These are phyloP conservation scores for Colletotrichum simmondsii DNA, from an alignment of 2,329 filamentous ascomycete species.

Conservation along the genomic window DNA sequence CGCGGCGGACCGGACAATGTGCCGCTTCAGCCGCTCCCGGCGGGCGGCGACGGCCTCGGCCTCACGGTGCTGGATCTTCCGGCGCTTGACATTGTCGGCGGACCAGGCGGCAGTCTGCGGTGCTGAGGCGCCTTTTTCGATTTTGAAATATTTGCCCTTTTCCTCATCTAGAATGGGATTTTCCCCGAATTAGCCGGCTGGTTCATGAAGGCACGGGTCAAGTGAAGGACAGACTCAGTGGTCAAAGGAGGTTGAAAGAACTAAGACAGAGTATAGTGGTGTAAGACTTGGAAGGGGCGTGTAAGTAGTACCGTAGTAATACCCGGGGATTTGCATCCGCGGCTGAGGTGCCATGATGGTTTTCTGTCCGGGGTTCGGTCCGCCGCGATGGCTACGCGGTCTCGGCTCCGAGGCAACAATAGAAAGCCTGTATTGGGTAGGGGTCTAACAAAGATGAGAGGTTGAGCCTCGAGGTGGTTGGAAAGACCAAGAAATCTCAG, in stretches of 20 bases:
- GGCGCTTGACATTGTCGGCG: slow-evolving; percentile 67
- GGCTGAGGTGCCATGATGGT: slow-evolving; percentile 28
- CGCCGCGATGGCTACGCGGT: not conserved
- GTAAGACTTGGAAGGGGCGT: not conserved
- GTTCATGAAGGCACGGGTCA: not conserved
- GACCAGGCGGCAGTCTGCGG: slow-evolving; percentile 65
- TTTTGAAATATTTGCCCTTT: slow-evolving; percentile 76
- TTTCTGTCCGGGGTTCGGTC: not conserved
- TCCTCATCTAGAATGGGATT: slow-evolving; percentile 53
- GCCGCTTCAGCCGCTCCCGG: slow-evolving; percentile 45
- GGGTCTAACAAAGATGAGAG: not conserved
- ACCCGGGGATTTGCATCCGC: slow-evolving; percentile 58
- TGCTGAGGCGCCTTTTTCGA: slow-evolving; percentile 67
- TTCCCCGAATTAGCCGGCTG: not conserved
- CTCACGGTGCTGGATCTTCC: slow-evolving; percentile 56
- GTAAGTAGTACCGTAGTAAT: slow-evolving; percentile 58
- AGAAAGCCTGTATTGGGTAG: not conserved
- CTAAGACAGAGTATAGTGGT: not conserved
- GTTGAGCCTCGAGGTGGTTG: not conserved
- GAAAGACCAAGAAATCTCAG: not conserved
- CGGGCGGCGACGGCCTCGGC: slow-evolving; percentile 42
- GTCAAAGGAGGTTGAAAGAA: not conserved
- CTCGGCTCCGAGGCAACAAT: not conserved
- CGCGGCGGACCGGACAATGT: slow-evolving; percentile 49
- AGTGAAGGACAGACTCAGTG: too few species aligned